Evolutionary conservation across 2,329 filamentous ascomycete species (phyloP).

Genomic region (Cladosporium phlei): DNA sequence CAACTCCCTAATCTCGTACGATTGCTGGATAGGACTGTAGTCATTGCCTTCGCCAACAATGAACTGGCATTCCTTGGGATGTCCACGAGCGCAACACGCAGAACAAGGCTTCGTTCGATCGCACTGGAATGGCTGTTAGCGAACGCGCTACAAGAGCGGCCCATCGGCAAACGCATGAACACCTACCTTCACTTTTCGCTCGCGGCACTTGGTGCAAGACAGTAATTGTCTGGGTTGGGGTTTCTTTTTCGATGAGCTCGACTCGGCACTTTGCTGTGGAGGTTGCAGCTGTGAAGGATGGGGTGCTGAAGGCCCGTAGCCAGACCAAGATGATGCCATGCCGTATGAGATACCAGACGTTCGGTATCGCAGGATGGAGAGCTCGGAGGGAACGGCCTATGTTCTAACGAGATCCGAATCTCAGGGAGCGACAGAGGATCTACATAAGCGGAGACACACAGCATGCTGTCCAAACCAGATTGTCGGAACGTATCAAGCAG

Average conservation of each 20-base stretch:
- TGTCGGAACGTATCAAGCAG: conserved; percentile 20
- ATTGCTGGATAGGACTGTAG: conserved; percentile 44
- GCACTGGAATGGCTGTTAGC: too few relatives aligned
- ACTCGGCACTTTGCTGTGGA: conserved; percentile 14
- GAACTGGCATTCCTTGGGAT: conserved; percentile 46
- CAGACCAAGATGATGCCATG: conserved; percentile 28
- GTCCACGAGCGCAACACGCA: conserved; percentile 45
- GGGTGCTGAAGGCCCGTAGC: conserved; percentile 24
- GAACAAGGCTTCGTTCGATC: conserved; percentile 48
- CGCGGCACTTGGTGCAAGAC: conserved; percentile 47
- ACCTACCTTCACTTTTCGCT: conserved; percentile 46
- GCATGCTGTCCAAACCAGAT: conserved; percentile 26
- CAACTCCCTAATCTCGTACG: conserved; percentile 45
- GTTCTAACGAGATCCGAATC: conserved; percentile 13
- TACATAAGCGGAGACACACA: conserved; percentile 29
- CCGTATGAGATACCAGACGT: conserved; percentile 1
- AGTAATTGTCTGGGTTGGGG: conserved; percentile 42
- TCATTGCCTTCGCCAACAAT: conserved; percentile 42
- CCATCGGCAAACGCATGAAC: too few relatives aligned
- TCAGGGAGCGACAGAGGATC: conserved; percentile 18
- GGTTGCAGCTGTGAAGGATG: conserved; percentile 19
- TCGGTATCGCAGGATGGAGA: conserved; percentile 1
- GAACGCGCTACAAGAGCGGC: too few relatives aligned
- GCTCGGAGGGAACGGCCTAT: conserved; percentile 6
- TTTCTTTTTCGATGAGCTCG: conserved; percentile 27